These are phyloP conservation scores for Diplotaxis tenuifolia DNA, from an alignment of 345 rosid genomes.

Conservation along the genomic window DNA sequence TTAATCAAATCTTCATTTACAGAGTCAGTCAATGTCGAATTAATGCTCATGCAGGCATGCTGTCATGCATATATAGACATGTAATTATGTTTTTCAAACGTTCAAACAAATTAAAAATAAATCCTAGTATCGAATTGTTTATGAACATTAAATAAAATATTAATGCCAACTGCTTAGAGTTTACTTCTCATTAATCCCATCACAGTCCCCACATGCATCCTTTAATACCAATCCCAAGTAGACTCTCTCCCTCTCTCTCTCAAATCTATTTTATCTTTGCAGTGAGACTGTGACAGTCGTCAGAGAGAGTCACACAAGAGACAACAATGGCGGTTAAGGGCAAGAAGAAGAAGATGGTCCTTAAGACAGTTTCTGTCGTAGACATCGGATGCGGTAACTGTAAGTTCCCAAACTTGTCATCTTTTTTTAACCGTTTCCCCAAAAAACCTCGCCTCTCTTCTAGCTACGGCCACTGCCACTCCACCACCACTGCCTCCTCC, in stretches of 20 bases:
- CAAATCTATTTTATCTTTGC: constrained; percentile 1
- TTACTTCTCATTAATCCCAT: constrained; percentile 37
- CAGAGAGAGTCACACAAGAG: constrained; percentile 1
- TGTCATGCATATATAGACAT: background rate
- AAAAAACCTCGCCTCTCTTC: constrained; percentile 30
- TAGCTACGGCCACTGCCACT: constrained; percentile 25
- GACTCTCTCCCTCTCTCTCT: background rate
- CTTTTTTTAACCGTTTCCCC: constrained; percentile 47
- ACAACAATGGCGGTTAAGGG: constrained; percentile 31
- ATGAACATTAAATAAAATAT: constrained; percentile 22
- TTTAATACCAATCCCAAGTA: constrained; percentile 33
- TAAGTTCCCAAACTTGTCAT: constrained; percentile 52
- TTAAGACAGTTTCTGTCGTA: constrained; percentile 56
- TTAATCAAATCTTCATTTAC: background rate
- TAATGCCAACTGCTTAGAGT: constrained; percentile 24
- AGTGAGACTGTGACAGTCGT: too few species aligned
- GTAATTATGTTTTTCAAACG: background rate
- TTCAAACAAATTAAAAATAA: background rate
- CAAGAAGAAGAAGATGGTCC: constrained; percentile 46
- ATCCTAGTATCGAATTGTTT: background rate
- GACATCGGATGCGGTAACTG: constrained; percentile 73
- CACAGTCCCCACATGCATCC: constrained; percentile 35
- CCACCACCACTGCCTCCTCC: constrained; percentile 35
- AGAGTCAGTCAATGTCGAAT: background rate
- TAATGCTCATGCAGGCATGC: constrained; percentile 18